A percentile compares a stretch with the other conserved stretches of the same genome.
Conservation (phyloP, 352 stramenopile species). For the Pythium scleroteichum region DNA sequence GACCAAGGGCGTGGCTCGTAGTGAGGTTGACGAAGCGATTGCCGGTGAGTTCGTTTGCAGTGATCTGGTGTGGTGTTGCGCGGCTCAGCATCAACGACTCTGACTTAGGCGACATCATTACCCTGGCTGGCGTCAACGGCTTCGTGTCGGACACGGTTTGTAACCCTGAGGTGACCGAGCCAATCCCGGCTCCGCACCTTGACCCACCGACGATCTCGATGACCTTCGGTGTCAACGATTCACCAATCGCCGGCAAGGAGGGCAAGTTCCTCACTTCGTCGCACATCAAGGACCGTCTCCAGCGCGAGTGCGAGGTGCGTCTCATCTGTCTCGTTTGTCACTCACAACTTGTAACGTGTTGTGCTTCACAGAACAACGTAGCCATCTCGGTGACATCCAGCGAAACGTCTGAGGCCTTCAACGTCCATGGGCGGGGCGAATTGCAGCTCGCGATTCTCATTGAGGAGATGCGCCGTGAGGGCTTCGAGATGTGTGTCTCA, state of each 20-base stretch:
- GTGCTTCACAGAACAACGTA: constrained; percentile 94
- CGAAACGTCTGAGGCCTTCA: constrained; percentile 90
- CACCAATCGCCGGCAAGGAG: constrained; percentile 94
- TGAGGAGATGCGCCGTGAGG: constrained; percentile 98
- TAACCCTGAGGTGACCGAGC: constrained; percentile 61
- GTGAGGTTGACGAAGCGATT: constrained; percentile 87
- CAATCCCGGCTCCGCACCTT: constrained; percentile 93
- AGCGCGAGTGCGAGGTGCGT: constrained; percentile 90
- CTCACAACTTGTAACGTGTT: neutral
- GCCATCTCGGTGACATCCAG: constrained; percentile 92
- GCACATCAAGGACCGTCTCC: constrained; percentile 93
- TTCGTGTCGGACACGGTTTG: constrained; percentile 91
- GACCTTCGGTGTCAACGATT: constrained; percentile 98
- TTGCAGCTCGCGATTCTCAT: constrained; percentile 98
- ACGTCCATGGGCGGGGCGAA: constrained; percentile 96
- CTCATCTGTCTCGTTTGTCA: neutral
- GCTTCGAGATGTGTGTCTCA: constrained; percentile 98
- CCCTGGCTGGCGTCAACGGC: constrained; percentile 93
- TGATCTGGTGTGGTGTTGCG: neutral
- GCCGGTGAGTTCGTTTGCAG: constrained; percentile 44
- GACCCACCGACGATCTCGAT: constrained; percentile 97
- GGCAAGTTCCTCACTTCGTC: constrained; percentile 97
- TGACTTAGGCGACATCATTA: constrained; percentile 94
- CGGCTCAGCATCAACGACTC: too few species aligned
- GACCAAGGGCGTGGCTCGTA: constrained; percentile 72